Conservation (phyloP, 2,329 filamentous ascomycete genomes). For the Penicillium frequentans region DNA sequence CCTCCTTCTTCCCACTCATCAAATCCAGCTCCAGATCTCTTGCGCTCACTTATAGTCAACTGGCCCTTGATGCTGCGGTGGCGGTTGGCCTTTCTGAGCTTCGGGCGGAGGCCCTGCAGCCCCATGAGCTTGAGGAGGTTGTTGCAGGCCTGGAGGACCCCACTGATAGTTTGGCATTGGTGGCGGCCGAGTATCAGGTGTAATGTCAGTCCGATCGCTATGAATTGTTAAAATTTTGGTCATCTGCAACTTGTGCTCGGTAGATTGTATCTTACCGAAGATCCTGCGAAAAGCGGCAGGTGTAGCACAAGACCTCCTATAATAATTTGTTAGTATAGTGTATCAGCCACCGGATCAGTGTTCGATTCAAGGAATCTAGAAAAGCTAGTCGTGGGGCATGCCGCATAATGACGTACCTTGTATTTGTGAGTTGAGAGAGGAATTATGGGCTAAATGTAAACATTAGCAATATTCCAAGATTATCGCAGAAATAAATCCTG, state of each 20-base stretch:
- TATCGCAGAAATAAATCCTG: not conserved
- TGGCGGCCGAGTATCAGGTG: constrained; percentile 35
- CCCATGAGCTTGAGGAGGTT: constrained; percentile 20
- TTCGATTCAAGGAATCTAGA: not conserved
- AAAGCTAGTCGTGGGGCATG: not conserved
- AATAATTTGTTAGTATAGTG: not conserved
- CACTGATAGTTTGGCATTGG: constrained; percentile 13
- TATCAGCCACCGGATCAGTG: not conserved
- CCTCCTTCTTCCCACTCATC: too few relatives aligned
- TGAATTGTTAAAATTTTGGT: not conserved
- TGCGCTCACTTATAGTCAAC: constrained; percentile 24
- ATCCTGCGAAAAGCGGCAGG: constrained; percentile 40
- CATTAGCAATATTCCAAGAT: constrained; percentile 5
- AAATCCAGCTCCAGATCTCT: not conserved
- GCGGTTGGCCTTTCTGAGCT: not conserved
- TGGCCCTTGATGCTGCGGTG: constrained; percentile 14
- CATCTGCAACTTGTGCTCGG: not conserved
- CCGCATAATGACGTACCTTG: constrained; percentile 26
- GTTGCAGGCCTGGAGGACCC: constrained; percentile 7
- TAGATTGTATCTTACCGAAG: constrained; percentile 26
- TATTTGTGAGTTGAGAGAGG: constrained; percentile 42
- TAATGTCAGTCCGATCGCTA: constrained; percentile 41
- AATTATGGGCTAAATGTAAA: constrained; percentile 34
- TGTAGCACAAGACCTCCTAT: constrained; percentile 40
- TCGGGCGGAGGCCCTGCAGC: constrained; percentile 10